These are phyloP conservation scores for Ceratobasidium theobromae DNA, from an alignment of 1,284 basidiomycete genomes.

Conservation along the genomic window DNA sequence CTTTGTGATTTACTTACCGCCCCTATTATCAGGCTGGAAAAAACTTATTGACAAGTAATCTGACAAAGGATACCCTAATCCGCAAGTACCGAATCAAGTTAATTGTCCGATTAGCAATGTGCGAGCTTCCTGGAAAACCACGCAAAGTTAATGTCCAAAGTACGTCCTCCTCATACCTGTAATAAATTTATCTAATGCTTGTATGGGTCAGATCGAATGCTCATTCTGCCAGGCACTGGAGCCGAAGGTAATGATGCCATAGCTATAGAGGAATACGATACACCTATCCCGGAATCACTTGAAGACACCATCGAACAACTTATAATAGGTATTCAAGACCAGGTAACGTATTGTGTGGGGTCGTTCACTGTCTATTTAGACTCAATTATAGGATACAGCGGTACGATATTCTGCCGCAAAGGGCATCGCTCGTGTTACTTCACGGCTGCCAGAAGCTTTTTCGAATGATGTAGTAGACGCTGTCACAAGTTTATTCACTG, in stretches of 20 bases:
- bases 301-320: slow-evolving; percentile 77
- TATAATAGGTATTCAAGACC: slow-evolving; percentile 78
- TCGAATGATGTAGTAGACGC: slow-evolving; percentile 79
- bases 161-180: not conserved
- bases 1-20: not conserved
- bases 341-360: slow-evolving; percentile 50
- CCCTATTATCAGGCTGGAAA: not conserved
- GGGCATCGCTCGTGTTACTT: slow-evolving; percentile 83
- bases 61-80: slow-evolving; percentile 61
- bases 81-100: slow-evolving; percentile 70
- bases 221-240: slow-evolving; percentile 9
- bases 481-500: slow-evolving; percentile 65
- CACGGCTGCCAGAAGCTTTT: slow-evolving; percentile 75
- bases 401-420: slow-evolving; percentile 97
- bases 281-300: slow-evolving; percentile 66
- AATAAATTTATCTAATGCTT: too few relatives aligned
- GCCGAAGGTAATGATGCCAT: slow-evolving; percentile 50
- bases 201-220: slow-evolving; percentile 28
- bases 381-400: slow-evolving; percentile 73
- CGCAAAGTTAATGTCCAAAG: slow-evolving; percentile 8
- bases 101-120: slow-evolving; percentile 58
- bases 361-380: not conserved
- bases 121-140: slow-evolving; percentile 53
- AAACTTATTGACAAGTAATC: slow-evolving; percentile 36
- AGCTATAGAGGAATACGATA: slow-evolving; percentile 50